Evolutionary conservation across 495 filamentous ascomycete genomes (phyloP).

Genomic region (Bombardia bombarda): DNA sequence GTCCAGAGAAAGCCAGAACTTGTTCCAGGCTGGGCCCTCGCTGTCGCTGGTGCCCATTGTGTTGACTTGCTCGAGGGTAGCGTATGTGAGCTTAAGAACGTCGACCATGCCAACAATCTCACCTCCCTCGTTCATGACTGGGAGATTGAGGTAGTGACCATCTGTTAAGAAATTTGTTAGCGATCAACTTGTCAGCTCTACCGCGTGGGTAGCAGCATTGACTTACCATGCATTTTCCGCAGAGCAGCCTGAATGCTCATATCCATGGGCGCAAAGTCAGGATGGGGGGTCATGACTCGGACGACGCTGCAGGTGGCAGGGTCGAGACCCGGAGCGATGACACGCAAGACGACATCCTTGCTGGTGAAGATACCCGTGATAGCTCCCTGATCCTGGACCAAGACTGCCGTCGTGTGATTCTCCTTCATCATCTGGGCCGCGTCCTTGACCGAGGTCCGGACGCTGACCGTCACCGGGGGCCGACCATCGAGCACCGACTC

Average conservation of each 20-base stretch:
- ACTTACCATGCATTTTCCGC: constrained; percentile 97
- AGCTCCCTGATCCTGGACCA: constrained; percentile 93
- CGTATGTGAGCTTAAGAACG: constrained; percentile 95
- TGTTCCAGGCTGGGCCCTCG: constrained; percentile 97
- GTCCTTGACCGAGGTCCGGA: constrained; percentile 91
- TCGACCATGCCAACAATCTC: constrained; percentile 99
- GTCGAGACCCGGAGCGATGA: constrained; percentile 94
- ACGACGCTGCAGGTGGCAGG: constrained; percentile 94
- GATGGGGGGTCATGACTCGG: constrained; percentile 97
- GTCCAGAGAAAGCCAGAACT: constrained; percentile 97
- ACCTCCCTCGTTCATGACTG: constrained; percentile 93
- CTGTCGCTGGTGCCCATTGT: constrained; percentile 64
- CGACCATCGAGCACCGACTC: constrained; percentile 89
- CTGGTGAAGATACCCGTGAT: constrained; percentile 99
- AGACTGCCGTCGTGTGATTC: constrained; percentile 90
- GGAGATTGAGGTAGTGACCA: constrained; percentile 95
- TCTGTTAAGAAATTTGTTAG: constrained; percentile 41
- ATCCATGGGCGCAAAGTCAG: constrained; percentile 95
- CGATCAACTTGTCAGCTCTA: constrained; percentile 3
- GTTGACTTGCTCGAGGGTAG: constrained; percentile 90
- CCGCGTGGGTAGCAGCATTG: neutral
- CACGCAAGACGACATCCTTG: constrained; percentile 96
- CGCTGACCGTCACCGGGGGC: constrained; percentile 89
- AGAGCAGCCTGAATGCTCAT: constrained; percentile 98
- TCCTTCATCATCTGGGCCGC: constrained; percentile 95